Evolutionary conservation across 164 flowering plant species (phyloP), one percentile per base, ranked within the genome.

Genomic region (Echeveria elegans): DNA sequence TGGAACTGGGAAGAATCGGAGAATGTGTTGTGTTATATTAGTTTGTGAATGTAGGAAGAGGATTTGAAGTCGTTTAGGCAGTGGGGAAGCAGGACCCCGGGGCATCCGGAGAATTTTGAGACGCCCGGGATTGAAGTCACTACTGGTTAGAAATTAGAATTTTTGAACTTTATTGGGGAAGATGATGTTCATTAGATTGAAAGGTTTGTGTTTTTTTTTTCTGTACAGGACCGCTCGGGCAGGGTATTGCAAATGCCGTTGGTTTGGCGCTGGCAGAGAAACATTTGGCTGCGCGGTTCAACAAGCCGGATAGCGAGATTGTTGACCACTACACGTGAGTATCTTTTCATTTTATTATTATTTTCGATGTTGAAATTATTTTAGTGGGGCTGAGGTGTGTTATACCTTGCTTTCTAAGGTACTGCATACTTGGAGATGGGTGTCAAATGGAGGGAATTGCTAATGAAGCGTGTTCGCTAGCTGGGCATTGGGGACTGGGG

Each of bases 101-200:
- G 99, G 34, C 99, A 95, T 69, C 99, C 99, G 1, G 99, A 95
- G 82, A 89, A 95, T 78, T 92, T 92, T 73, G 97, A 95, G 88
- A 95, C 99, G 1, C 89, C 94, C 48, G 99, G 99, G 24, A 76
- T 92, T 69, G 99, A 95, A 86, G 99, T 92, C 18, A 95, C 99
- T 37, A 95, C 99, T 52, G 99, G 99, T 95, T 76, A 60, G 82
- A n/a, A 58, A 67, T 31, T 47, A 9, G 29, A 32, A 47, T 4
- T 37, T n/a, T 31, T 31, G 0, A 18, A 0, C 37, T 61, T 34
- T 30, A 19, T 10, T 48, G 23, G 9, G 7, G 29, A 23, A 26
- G 26, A n/a, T 21, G 56, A 34, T 50, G 31, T 53, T 9, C 1
- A 6, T 34, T n/a, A 9, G 38, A 63, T 62, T 63, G 65, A 32